Evolutionary conservation across 2,329 filamentous ascomycete genomes (phyloP).

Genomic region (Penicillium sp.): DNA sequence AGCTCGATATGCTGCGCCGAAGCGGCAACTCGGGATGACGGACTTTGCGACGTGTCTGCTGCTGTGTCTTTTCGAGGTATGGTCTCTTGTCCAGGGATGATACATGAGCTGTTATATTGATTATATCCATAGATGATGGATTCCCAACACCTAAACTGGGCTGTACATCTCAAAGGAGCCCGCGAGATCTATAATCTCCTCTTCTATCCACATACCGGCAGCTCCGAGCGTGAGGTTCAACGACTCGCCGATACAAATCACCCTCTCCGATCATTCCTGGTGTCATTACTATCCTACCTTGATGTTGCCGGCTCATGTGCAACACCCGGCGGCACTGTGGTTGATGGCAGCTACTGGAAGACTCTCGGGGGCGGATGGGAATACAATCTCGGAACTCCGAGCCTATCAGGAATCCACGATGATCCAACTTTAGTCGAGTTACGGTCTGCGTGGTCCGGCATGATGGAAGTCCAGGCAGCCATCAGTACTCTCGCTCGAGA

Average conservation of each 20-base stretch:
- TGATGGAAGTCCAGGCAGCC: conserved; percentile 34
- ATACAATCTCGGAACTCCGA: conserved; percentile 34
- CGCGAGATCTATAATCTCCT: conserved; percentile 36
- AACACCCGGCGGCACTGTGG: conserved; percentile 35
- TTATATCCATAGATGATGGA: conserved; percentile 34
- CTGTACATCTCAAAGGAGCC: conserved; percentile 38
- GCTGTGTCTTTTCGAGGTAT: conserved; percentile 34
- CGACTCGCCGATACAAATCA: conserved; percentile 31
- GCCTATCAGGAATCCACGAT: conserved; percentile 22
- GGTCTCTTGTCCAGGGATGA: not conserved
- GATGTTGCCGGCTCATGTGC: conserved; percentile 39
- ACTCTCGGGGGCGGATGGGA: conserved; percentile 38
- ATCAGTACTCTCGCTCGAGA: conserved; percentile 33
- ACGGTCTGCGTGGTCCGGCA: conserved; percentile 28
- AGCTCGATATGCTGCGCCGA: conserved; percentile 24
- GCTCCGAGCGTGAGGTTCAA: conserved; percentile 24
- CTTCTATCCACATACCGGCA: conserved; percentile 24
- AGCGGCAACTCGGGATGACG: conserved; percentile 23
- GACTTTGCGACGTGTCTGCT: conserved; percentile 36
- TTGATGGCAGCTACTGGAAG: conserved; percentile 38
- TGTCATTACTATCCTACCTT: conserved; percentile 38
- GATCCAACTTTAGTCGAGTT: conserved; percentile 25
- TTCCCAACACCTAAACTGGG: conserved; percentile 37
- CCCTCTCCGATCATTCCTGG: conserved; percentile 35
- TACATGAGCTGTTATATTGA: not conserved